A percentile compares a stretch with the other conserved stretches of the same genome.
phyloP scores from a whole-genome alignment of 2,329 filamentous ascomycete species.

The Ambrosiella cleistominuta region DNA sequence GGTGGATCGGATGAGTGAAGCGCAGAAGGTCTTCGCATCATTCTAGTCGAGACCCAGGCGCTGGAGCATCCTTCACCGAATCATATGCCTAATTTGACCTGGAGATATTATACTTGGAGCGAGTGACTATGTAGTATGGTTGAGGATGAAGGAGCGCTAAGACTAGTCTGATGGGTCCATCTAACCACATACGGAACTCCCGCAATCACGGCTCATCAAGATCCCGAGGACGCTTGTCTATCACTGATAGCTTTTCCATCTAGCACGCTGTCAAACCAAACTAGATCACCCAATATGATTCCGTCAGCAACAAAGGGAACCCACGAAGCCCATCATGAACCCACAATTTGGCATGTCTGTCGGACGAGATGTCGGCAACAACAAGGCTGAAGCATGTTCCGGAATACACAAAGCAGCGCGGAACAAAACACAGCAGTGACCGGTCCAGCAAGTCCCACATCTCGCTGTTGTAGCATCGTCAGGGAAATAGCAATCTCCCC shows the following conservation, averaged over 20 bases:
- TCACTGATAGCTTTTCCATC: too few species aligned
- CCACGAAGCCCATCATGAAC: neutral
- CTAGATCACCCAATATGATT: neutral
- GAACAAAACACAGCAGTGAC: neutral
- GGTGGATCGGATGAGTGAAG: too few species aligned
- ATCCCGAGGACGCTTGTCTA: too few species aligned
- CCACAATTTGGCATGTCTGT: neutral
- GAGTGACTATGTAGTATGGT: too few species aligned
- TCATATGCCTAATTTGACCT: too few species aligned
- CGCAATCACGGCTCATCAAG: too few species aligned
- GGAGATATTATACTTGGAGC: too few species aligned
- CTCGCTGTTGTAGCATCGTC: too few species aligned
- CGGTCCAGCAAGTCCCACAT: neutral
- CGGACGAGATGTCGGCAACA: neutral
- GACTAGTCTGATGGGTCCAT: neutral
- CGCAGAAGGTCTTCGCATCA: too few species aligned
- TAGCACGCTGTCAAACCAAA: neutral
- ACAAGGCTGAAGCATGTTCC: neutral
- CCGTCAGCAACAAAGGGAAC: neutral
- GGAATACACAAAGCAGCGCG: neutral
- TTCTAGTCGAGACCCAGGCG: too few species aligned
- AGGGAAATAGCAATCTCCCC: too few species aligned
- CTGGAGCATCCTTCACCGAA: too few species aligned
- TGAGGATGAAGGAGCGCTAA: neutral
- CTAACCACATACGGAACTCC: neutral